phyloP scores from a whole-genome alignment of 2,329 filamentous ascomycete species.

The Drechslerella coelobrocha region DNA sequence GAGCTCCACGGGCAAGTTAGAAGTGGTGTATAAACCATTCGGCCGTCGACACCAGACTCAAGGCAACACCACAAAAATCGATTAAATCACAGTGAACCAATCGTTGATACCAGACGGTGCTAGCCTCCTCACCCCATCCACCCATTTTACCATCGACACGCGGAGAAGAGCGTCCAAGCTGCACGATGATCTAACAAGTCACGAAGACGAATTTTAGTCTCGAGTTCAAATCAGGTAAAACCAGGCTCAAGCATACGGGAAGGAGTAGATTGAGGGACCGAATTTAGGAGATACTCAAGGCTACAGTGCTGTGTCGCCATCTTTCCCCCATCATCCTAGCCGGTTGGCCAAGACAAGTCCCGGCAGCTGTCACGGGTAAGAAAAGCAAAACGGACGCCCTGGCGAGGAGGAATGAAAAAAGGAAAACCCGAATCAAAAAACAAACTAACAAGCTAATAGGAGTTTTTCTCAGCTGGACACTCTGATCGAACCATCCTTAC shows the following conservation, averaged over 20 bases:
- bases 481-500: slow-evolving; percentile 49
- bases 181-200: slow-evolving; percentile 51
- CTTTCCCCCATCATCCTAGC: slow-evolving; percentile 17
- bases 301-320: slow-evolving; percentile 43
- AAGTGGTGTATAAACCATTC: neutral
- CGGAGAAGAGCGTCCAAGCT: slow-evolving; percentile 28
- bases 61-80: neutral
- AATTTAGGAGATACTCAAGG: slow-evolving; percentile 26
- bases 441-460: slow-evolving; percentile 51
- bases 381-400: slow-evolving; percentile 39
- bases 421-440: slow-evolving; percentile 24
- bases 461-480: slow-evolving; percentile 46
- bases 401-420: too few species aligned
- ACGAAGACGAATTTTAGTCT: slow-evolving; percentile 50
- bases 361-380: slow-evolving; percentile 47
- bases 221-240: slow-evolving; percentile 47
- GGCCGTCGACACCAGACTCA: neutral
- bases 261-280: slow-evolving; percentile 37
- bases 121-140: neutral
- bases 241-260: slow-evolving; percentile 44
- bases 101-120: neutral
- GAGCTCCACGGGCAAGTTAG: neutral
- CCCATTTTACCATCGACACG: slow-evolving; percentile 19
- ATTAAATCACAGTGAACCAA: neutral
- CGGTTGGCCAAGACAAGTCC: slow-evolving; percentile 35